Evolutionary conservation across 1,284 basidiomycete genomes (phyloP).

Genomic region (Trichosporon asahii): DNA sequence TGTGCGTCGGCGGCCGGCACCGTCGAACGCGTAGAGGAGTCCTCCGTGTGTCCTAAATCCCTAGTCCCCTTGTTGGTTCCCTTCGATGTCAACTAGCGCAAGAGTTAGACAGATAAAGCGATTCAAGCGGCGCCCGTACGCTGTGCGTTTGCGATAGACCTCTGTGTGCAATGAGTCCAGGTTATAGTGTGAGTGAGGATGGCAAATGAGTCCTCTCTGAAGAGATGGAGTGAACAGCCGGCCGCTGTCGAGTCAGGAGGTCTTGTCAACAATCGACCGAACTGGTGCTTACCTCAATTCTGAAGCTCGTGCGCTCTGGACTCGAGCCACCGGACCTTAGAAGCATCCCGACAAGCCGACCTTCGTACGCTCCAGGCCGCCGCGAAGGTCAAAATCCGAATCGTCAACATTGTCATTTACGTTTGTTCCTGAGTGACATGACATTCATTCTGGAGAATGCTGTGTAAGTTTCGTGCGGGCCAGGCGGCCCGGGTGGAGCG

Average conservation of each 20-base stretch:
- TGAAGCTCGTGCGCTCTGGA: neutral
- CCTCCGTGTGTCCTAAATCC: too few species aligned
- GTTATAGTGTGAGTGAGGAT: neutral
- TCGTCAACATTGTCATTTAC: slow-evolving; percentile 3
- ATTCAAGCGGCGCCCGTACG: neutral
- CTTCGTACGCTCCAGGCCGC: neutral
- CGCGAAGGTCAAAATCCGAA: neutral
- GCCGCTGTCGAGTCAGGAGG: neutral
- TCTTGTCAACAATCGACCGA: neutral
- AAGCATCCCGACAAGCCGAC: neutral
- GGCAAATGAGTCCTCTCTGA: neutral
- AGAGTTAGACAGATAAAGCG: neutral
- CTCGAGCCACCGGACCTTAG: neutral
- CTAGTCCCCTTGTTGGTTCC: neutral
- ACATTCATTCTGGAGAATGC: slow-evolving; percentile 5
- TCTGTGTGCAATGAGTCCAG: neutral
- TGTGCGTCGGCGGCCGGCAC: neutral
- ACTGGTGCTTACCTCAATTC: neutral
- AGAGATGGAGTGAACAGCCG: neutral
- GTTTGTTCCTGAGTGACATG: slow-evolving; percentile 7
- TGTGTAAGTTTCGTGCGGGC: neutral
- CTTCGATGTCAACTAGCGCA: neutral
- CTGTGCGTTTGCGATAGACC: neutral
- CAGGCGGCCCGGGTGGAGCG: neutral
- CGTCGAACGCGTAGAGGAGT: too few species aligned